These are phyloP conservation scores for Paramecium sonneborni DNA, from an alignment of 73 alveolate species.

Conservation along the genomic window DNA sequence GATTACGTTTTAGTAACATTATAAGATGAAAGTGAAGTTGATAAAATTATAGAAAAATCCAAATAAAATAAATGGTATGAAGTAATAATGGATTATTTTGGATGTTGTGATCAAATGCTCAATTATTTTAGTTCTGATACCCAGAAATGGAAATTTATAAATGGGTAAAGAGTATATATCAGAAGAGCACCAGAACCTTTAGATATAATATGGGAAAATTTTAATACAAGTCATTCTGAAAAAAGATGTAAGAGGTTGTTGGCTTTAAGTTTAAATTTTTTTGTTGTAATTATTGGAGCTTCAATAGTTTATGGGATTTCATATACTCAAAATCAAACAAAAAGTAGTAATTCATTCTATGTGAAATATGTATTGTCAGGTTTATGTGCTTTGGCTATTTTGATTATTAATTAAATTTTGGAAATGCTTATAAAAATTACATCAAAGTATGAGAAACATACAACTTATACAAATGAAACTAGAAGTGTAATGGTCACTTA, in stretches of 20 bases:
- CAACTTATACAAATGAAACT: conserved; percentile 25
- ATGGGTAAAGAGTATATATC: neutral
- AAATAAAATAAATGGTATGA: neutral
- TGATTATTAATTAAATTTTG: neutral
- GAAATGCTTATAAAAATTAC: neutral
- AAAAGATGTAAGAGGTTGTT: conserved; percentile 6
- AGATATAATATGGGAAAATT: conserved; percentile 26
- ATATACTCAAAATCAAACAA: conserved; percentile 18
- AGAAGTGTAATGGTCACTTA: conserved; percentile 1
- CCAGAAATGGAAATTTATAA: neutral
- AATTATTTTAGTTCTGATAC: neutral
- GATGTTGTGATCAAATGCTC: neutral
- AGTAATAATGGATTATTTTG: neutral
- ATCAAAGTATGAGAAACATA: conserved; percentile 21
- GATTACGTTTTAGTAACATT: conserved; percentile 44
- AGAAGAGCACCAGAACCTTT: conserved; percentile 55
- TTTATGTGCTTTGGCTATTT: conserved; percentile 35
- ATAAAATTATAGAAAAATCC: neutral
- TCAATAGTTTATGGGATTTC: conserved; percentile 21
- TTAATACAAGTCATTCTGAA: neutral
- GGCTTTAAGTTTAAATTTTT: neutral
- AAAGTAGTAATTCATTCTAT: conserved; percentile 2
- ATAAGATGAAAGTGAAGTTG: neutral
- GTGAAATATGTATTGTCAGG: conserved; percentile 35
- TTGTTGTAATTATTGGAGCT: neutral